Conservation (phyloP, 2,329 filamentous ascomycete genomes). For the Hortaea sp. region DNA sequence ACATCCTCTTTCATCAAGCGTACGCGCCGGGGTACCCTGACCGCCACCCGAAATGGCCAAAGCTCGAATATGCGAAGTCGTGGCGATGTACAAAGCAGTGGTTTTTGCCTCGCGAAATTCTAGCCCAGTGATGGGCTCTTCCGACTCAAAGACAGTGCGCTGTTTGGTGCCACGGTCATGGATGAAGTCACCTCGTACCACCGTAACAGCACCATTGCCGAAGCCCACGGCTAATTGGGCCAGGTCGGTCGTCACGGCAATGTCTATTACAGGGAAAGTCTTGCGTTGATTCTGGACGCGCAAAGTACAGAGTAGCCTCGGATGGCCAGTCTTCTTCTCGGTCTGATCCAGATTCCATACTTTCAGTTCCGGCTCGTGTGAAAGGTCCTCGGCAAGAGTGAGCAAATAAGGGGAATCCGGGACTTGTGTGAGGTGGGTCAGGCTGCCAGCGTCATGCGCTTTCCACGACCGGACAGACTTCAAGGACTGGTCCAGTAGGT, state of each 20-base stretch:
- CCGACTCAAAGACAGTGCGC: constrained; percentile 88
- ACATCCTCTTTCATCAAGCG: constrained; percentile 81
- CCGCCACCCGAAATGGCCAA: constrained; percentile 79
- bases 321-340: constrained; percentile 85
- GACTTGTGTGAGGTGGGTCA: constrained; percentile 88
- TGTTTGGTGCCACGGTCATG: constrained; percentile 92
- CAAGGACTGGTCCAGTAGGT: constrained; percentile 78
- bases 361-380: constrained; percentile 78
- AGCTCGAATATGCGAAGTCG: constrained; percentile 77
- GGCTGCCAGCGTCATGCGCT: constrained; percentile 68
- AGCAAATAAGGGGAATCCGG: constrained; percentile 78
- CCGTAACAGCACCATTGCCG: constrained; percentile 85
- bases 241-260: constrained; percentile 76
- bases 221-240: constrained; percentile 93
- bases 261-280: constrained; percentile 90
- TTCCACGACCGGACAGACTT: constrained; percentile 79
- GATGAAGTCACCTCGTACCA: constrained; percentile 87
- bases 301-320: constrained; percentile 77
- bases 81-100: constrained; percentile 84
- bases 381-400: constrained; percentile 79
- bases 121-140: constrained; percentile 89
- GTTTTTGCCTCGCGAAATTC: constrained; percentile 56
- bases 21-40: constrained; percentile 78
- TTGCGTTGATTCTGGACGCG: constrained; percentile 82
- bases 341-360: constrained; percentile 96